phyloP scores from a whole-genome alignment of 2,329 filamentous ascomycete species.

The Penicillium psychrosexuale region DNA sequence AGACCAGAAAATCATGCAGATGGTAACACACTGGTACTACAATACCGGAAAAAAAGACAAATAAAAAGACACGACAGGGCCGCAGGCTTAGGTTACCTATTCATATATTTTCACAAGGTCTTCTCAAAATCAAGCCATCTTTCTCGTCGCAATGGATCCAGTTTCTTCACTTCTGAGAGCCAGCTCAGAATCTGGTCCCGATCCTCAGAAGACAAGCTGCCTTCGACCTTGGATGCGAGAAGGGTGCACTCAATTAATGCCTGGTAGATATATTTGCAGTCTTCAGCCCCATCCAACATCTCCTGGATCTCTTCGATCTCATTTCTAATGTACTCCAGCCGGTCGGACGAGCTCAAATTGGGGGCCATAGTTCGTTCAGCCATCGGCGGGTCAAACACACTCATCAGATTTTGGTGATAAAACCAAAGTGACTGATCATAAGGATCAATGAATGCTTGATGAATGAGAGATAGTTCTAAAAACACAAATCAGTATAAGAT shows the following conservation, averaged over 20 bases:
- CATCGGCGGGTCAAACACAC: slow-evolving; percentile 57
- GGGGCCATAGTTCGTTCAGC: slow-evolving; percentile 60
- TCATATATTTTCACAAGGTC: slow-evolving; percentile 33
- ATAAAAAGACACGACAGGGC: slow-evolving; percentile 1
- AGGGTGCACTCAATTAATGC: slow-evolving; percentile 73
- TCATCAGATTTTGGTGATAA: slow-evolving; percentile 86
- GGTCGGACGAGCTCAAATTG: slow-evolving; percentile 59
- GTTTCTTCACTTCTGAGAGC: slow-evolving; percentile 62
- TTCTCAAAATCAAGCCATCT: slow-evolving; percentile 70
- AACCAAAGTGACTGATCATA: slow-evolving; percentile 97
- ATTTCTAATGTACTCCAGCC: slow-evolving; percentile 61
- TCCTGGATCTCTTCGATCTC: slow-evolving; percentile 74
- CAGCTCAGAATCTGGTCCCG: slow-evolving; percentile 52
- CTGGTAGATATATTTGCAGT: slow-evolving; percentile 88
- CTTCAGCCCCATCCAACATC: slow-evolving; percentile 62
- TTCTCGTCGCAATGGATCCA: slow-evolving; percentile 72
- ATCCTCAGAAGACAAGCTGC: slow-evolving; percentile 46
- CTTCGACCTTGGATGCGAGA: slow-evolving; percentile 51
- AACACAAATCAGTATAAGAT: not conserved
- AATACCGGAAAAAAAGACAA: not conserved
- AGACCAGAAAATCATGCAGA: too few species aligned
- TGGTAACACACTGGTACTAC: not conserved
- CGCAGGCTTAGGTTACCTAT: too few species aligned
- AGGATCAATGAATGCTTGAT: slow-evolving; percentile 78
- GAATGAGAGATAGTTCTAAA: slow-evolving; percentile 70